These are phyloP conservation scores for Brasenia schreberi DNA, from an alignment of 164 flowering plant species.

Conservation along the genomic window DNA sequence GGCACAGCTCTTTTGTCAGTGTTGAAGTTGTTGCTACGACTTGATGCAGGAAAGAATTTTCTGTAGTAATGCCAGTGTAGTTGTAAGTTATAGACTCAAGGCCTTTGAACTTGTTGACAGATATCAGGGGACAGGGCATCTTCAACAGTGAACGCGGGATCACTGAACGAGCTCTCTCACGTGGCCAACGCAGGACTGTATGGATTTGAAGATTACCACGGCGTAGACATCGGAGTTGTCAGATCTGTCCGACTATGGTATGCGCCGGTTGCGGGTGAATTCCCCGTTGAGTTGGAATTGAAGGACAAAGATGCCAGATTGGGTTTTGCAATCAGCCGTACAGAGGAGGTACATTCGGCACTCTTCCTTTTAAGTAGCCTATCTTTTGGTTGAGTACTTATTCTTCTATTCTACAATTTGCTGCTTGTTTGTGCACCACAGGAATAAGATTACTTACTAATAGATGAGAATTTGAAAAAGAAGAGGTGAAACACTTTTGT, in stretches of 20 bases:
- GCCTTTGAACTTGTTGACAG: constrained; percentile 17
- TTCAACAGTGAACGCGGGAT: constrained; percentile 66
- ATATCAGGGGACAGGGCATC: constrained; percentile 92
- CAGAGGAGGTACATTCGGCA: constrained; percentile 59
- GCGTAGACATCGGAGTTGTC: constrained; percentile 90
- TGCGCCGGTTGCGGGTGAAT: constrained; percentile 65
- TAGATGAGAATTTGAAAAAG: not conserved
- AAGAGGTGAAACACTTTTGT: too few species aligned
- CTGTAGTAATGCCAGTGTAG: not conserved
- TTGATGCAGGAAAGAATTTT: not conserved
- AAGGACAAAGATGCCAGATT: constrained; percentile 64
- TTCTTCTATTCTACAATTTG: too few species aligned
- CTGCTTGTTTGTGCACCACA: too few species aligned
- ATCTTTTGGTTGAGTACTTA: too few species aligned
- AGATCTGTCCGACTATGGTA: constrained; percentile 94
- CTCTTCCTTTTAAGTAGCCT: not conserved
- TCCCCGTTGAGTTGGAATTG: constrained; percentile 49
- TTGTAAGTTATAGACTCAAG: not conserved
- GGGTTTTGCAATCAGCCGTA: constrained; percentile 87
- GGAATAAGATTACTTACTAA: not conserved
- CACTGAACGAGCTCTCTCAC: constrained; percentile 68
- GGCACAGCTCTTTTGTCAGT: too few species aligned
- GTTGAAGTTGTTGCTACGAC: not conserved
- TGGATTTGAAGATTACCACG: constrained; percentile 97
- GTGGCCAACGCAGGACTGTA: constrained; percentile 72